Conservation (phyloP, 1,139 yeast species). For the Entelexis paramagnoliae region DNA sequence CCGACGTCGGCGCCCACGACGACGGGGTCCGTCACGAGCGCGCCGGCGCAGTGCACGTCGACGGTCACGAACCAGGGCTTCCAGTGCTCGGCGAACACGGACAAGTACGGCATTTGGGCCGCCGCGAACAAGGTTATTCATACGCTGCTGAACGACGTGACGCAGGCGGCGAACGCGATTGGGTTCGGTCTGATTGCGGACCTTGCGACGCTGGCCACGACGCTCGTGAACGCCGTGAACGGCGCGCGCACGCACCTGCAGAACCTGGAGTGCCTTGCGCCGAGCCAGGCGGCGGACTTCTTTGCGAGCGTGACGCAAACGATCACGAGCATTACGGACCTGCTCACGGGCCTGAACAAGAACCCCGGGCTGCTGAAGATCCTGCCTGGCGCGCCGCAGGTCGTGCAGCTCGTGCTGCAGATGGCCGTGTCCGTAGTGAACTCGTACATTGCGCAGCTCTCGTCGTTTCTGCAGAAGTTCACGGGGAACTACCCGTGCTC, state of each 20-base stretch:
- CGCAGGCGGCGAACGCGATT: background rate
- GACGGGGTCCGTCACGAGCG: too few species aligned
- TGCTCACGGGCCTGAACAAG: background rate
- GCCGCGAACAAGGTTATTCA: background rate
- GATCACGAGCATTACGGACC: background rate
- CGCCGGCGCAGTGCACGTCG: background rate
- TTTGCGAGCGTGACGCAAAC: background rate
- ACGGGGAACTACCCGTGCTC: constrained; percentile 16
- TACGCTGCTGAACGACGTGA: background rate
- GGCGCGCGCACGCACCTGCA: background rate
- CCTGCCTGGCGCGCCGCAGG: background rate
- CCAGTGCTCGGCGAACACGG: background rate
- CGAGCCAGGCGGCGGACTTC: constrained; percentile 1
- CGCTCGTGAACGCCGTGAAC: background rate
- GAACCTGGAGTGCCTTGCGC: background rate
- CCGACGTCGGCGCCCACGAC: background rate
- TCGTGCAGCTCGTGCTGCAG: background rate
- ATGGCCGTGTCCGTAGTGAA: background rate
- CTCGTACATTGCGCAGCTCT: background rate
- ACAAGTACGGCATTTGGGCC: background rate
- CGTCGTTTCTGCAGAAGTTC: constrained; percentile 15
- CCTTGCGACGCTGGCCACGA: background rate
- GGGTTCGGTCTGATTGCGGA: background rate
- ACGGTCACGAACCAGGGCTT: background rate
- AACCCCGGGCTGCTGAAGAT: background rate